Evolutionary conservation across 495 filamentous ascomycete genomes (phyloP), one percentile per base, ranked within the genome.

Genomic region (Aspergillus kassunensis): DNA sequence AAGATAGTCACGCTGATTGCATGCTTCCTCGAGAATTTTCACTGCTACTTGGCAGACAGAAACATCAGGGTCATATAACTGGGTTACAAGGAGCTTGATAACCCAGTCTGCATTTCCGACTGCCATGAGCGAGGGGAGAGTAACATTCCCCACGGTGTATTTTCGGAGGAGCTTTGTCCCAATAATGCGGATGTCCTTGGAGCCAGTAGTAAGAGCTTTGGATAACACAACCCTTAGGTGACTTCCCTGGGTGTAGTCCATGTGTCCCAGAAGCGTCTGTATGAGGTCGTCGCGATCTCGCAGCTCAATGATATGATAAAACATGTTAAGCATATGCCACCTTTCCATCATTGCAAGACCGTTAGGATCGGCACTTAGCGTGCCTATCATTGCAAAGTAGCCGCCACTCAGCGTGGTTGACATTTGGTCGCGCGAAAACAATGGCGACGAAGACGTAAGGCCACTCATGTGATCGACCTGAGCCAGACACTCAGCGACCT

Each of bases 311-410:
- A 98, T 93, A 63, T 97, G 92, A 64, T 98, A 98, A 74, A 96
- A 91, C 89, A 97, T 97, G 67, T 97, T 97, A 64, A 96, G 86
- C 77, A 97, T 92, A 54, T 89, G 89, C 91, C 92, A 97, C 55
- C 90, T 78, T 62, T 96, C 91, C 66, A 98, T 84, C 81, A 97
- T 96, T 56, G 83, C 79, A 23, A 97, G 77, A 1, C 93, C 93
- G 51, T 83, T 87, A 0, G 76, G 67, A 64, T 96, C 89, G 36
- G 83, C 84, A 62, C 87, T 96, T 52, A 98, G 65, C 12, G 85
- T 83, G 11, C 93, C 93, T 7, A 98, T 73, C 72, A 98, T 88
- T 15, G 89, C 82, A 70, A 98, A 97, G 61, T 98, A 98, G 5
- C 95, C 93, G 29, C 88, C 84, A 48, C 87, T 90, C 20, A 97